Evolutionary conservation across 2,329 filamentous ascomycete species (phyloP).

Genomic region (Pestalotiopsis sp.): DNA sequence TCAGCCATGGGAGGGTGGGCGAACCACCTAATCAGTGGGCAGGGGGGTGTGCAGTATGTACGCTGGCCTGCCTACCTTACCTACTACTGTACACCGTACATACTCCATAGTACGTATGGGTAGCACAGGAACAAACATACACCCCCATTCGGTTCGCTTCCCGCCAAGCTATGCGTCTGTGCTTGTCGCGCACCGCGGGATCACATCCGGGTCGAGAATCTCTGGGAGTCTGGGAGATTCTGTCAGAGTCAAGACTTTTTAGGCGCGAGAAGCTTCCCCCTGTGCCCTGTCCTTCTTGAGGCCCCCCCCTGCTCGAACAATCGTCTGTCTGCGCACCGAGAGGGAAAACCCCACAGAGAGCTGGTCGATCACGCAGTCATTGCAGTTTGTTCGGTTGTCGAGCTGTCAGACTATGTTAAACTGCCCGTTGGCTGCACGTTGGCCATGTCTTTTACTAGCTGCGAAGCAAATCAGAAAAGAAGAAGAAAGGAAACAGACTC

Average conservation of each 20-base stretch:
- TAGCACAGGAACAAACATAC: not conserved
- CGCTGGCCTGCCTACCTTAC: not conserved
- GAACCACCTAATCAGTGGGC: not conserved
- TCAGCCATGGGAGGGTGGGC: not conserved
- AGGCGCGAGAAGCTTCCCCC: not conserved
- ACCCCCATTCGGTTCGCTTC: constrained; percentile 5
- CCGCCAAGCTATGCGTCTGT: not conserved
- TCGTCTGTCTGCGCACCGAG: not conserved
- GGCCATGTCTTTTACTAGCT: not conserved
- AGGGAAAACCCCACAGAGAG: not conserved
- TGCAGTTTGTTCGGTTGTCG: not conserved
- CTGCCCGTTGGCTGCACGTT: not conserved
- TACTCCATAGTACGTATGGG: not conserved
- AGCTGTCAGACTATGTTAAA: not conserved
- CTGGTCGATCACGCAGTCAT: not conserved
- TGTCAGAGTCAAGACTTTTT: not conserved
- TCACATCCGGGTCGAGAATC: not conserved
- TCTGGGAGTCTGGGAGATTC: not conserved
- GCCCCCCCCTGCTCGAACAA: not conserved
- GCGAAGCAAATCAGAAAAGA: not conserved
- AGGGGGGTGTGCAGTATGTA: not conserved
- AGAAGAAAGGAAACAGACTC: not conserved
- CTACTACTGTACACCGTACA: too few species aligned
- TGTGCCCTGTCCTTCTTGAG: not conserved
- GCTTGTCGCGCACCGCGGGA: not conserved